Conservation (phyloP, 1,284 basidiomycete genomes). For the Schizophyllum commune region DNA sequence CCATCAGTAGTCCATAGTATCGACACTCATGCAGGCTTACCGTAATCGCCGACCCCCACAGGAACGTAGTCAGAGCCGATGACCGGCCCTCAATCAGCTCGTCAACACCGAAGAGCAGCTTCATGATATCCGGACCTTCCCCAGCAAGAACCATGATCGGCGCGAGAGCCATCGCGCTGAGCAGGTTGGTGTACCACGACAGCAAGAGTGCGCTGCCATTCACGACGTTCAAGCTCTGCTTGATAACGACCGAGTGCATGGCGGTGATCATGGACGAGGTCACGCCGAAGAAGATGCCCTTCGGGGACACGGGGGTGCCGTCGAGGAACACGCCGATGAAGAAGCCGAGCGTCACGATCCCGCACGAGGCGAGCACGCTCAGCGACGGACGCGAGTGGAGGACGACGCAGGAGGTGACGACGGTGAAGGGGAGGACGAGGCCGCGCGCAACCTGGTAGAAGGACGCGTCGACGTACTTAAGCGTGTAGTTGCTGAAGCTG, state of each 20-base stretch:
- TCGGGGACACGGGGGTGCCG: constrained; percentile 45
- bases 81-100: constrained; percentile 31
- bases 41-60: constrained; percentile 73
- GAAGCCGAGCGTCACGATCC: constrained; percentile 75
- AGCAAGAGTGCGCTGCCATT: constrained; percentile 72
- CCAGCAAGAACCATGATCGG: constrained; percentile 67
- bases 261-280: constrained; percentile 73
- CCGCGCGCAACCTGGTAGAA: constrained; percentile 91
- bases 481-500: constrained; percentile 85
- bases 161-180: constrained; percentile 58
- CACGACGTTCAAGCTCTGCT: constrained; percentile 68
- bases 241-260: constrained; percentile 81
- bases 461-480: constrained; percentile 88
- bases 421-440: constrained; percentile 81
- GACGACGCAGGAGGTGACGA: constrained; percentile 66
- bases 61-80: constrained; percentile 54
- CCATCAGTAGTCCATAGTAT: constrained; percentile 1
- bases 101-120: constrained; percentile 45
- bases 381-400: constrained; percentile 68
- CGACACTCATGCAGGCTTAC: constrained; percentile 31
- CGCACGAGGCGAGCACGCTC: constrained; percentile 62
- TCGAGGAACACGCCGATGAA: constrained; percentile 81
- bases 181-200: constrained; percentile 79
- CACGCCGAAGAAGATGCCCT: constrained; percentile 72
- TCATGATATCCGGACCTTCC: constrained; percentile 54